Base-by-base conservation (phyloP, 805 yeast genomes). In the Kuraishia capsulata region DNA sequence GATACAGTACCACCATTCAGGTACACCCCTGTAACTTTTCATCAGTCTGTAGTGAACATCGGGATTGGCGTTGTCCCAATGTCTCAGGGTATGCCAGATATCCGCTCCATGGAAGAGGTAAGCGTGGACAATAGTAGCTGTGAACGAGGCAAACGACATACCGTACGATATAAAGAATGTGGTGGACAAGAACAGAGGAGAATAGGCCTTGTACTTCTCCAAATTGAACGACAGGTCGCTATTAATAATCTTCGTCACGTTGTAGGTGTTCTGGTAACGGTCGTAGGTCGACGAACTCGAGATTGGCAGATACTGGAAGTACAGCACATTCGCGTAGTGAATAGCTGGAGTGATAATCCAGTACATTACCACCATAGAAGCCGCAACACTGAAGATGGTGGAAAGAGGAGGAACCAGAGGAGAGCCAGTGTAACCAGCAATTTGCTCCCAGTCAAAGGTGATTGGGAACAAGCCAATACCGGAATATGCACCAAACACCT, bases 391-490 rank as follows among this genome's bases (percentile, higher is more conserved):
- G 17, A 57, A 52, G 30, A 63, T 54, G 4, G 71, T 67, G 39
- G 64, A 62, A 14, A 68, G 61, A 16, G 87, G 87, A 5, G 84
- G 79, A 39, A 78, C 65, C 51, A 81, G 65, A 8, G 87, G 86
- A 17, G 79, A 72, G 14, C 78, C 78, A 46, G 26, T 30, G 18
- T 78, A 72, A 11, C 79, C 78, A 4, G 78, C 69, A 30, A 78
- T 62, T 50, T 74, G 76, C 48, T 71, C 70, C 85, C 85, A 81
- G 55, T 80, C 85, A 48, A 81, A 78, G 13, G 82, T 74, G 30
- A 78, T 20, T 14, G 88, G 88, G 45, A 87, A 87, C 52, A 77
- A 51, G 16, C 85, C 87, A 42, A 80, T 57, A 11, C 89, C 89
- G 11, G 73, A 57, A 5, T 57, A 43, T 5, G 72, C 62, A 36